Evolutionary conservation across 2,329 filamentous ascomycete species (phyloP), one percentile per base, ranked within the genome.

Genomic region (Aspergillus puulaauensis): DNA sequence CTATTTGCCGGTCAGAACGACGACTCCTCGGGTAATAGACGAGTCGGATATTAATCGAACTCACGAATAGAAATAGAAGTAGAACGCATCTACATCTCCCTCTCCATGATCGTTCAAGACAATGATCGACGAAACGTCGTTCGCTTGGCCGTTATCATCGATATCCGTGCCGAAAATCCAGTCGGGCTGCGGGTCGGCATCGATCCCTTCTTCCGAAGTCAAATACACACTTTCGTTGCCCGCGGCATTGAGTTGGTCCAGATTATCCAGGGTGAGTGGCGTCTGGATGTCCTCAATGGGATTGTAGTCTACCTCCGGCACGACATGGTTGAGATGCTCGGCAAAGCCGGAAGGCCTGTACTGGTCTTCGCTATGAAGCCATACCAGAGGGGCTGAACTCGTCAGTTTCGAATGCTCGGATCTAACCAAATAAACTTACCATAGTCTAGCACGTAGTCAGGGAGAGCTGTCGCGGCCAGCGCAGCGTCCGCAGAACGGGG

Each of bases 1-100:
- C 75, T 77, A 54, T 17, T 7, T 19, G 11, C 14, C 14, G 21
- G 21, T 54, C 2, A 56, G 60, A 41, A 63, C 17, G 14, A 11
- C 27, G n/a, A n/a, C 35, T 14, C 19, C 23, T 40, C 6, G 31
- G 33, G 19, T 9, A 33, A 46, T 17, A 37, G 11, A 44, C 14
- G 11, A 35, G 3, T 12, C n/a, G 3, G 14, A 3, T 27, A 17
- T 9, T 6, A 31, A 35, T n/a, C 4, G 14, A 24, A 67, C 72
- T 66, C 43, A 81, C 71, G 82, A 79, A 65, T 84, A 85, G 64
- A 86, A 87, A 65, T 85, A 86, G 68, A 86, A 83, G 70, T 86
- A 87, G 65, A 86, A 88, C 0, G 79, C 84, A 72, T 87, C 83
- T 2, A 86, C 71, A 4, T 74, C 76, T 23, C 77, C 71, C 52